These are phyloP conservation scores for Chaetomium fimeti DNA, from an alignment of 495 filamentous ascomycete species.

Conservation along the genomic window DNA sequence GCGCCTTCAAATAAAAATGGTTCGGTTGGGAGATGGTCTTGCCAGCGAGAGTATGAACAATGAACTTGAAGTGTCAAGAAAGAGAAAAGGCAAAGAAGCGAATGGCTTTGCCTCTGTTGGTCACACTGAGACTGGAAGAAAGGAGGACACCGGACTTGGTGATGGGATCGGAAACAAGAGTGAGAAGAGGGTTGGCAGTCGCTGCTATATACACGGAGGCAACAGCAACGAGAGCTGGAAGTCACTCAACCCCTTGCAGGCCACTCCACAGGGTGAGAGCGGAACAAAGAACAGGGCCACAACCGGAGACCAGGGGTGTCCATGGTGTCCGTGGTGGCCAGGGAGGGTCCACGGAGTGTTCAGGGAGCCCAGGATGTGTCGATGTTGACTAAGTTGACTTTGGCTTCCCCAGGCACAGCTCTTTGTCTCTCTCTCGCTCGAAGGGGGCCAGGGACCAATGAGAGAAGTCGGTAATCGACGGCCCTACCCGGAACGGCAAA, in stretches of 20 bases:
- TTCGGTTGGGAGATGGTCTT: background rate
- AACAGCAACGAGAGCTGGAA: background rate
- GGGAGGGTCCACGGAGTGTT: background rate
- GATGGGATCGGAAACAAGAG: constrained; percentile 30
- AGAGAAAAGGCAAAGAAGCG: constrained; percentile 52
- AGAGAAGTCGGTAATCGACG: background rate
- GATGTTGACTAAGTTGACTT: background rate
- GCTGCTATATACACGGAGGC: constrained; percentile 18
- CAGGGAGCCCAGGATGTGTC: constrained; percentile 2
- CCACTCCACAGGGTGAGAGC: constrained; percentile 12
- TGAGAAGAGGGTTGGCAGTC: constrained; percentile 8
- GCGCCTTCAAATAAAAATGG: constrained; percentile 24
- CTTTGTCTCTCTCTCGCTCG: background rate
- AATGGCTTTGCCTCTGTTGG: constrained; percentile 54
- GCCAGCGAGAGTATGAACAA: constrained; percentile 32
- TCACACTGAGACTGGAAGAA: constrained; percentile 40
- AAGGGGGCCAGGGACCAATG: constrained; percentile 9
- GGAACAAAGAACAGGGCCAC: constrained; percentile 11
- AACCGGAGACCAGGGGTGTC: background rate
- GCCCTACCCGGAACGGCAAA: constrained; percentile 2
- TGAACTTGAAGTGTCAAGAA: constrained; percentile 27
- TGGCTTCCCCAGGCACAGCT: background rate
- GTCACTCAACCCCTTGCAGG: constrained; percentile 5
- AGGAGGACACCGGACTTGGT: constrained; percentile 28
- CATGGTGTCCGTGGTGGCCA: background rate